Evolutionary conservation across 1,284 basidiomycete genomes (phyloP), one percentile per base, ranked within the genome.

Genomic region (Ceratorhiza oryzae-sativae): DNA sequence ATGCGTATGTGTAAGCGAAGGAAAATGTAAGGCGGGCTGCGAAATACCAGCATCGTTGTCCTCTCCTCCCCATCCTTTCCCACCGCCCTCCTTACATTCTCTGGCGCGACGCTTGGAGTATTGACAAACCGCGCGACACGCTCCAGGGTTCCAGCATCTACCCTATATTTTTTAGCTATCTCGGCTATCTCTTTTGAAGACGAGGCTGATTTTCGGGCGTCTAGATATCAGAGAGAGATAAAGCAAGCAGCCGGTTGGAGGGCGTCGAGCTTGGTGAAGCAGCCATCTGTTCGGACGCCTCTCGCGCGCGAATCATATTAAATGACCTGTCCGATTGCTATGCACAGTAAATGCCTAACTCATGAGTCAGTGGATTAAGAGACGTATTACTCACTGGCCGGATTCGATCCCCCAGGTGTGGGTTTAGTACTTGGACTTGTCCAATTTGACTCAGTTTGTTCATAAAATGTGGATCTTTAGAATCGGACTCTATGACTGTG

Each of bases 401-500:
- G 61, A 88, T 20, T 39, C 76, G 4, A 84, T 80, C 73, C 84
- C 80, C 86, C 86, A 86, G 76, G 86, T 85, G 78, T 87, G 90
- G 79, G 88, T 88, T 77, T 5, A 77, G 76, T 23, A 95, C 90
- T 23, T 81, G 82, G 6, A 94, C 93, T 30, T 86, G 89, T 0
- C 93, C 93, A 2, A 95, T 81, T 51, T 81, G 84, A 75, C 78
- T 87, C 60, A 95, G 80, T 77, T 93, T 94, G 36, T 87, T 83
- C 77, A 92, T 79, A 73, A 94, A 88, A 65, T 94, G 87, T 0
- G 92, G 91, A 78, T 95, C 93, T 75, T 82, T 84, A 6, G 87
- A 86, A 77, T 95, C 92, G 73, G 79, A 80, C 73, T 87, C 82
- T 75, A 94, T 88, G 2, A 81, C 93, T 94, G 76, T 27, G n/a